Conservation (phyloP, 2,329 filamentous ascomycete genomes). For the Corynespora cassiicola region DNA sequence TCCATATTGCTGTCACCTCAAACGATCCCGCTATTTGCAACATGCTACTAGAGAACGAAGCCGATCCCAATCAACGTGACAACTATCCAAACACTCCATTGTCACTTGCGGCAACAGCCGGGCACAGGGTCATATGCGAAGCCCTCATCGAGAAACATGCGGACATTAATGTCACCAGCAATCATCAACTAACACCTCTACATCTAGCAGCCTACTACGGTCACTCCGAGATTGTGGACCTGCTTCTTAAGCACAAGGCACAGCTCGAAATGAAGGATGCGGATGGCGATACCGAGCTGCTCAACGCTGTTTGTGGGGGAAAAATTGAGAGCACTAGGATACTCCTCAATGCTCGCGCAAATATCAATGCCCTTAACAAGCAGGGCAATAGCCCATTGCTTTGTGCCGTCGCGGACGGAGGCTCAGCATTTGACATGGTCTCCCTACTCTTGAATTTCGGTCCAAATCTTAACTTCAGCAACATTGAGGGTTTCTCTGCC, state of each 20-base stretch:
- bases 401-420: background rate
- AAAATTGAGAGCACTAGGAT: background rate
- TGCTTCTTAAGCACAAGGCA: slow-evolving; percentile 3
- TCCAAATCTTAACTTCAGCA: background rate
- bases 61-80: background rate
- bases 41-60: background rate
- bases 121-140: background rate
- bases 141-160: background rate
- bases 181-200: background rate
- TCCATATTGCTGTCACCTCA: too few relatives aligned
- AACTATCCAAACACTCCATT: background rate
- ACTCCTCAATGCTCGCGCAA: slow-evolving; percentile 3
- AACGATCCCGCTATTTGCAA: too few relatives aligned
- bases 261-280: background rate
- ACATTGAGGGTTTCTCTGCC: background rate
- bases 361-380: slow-evolving; percentile 1
- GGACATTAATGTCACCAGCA: background rate
- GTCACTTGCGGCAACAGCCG: background rate
- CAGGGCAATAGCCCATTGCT: background rate
- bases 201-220: background rate
- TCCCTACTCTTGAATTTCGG: background rate
- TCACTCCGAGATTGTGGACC: background rate
- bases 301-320: background rate
- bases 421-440: background rate
- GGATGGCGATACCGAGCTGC: slow-evolving; percentile 1